These are phyloP conservation scores for Cupressus sempervirens DNA, from an alignment of 75 land plant genomes.

Conservation along the genomic window DNA sequence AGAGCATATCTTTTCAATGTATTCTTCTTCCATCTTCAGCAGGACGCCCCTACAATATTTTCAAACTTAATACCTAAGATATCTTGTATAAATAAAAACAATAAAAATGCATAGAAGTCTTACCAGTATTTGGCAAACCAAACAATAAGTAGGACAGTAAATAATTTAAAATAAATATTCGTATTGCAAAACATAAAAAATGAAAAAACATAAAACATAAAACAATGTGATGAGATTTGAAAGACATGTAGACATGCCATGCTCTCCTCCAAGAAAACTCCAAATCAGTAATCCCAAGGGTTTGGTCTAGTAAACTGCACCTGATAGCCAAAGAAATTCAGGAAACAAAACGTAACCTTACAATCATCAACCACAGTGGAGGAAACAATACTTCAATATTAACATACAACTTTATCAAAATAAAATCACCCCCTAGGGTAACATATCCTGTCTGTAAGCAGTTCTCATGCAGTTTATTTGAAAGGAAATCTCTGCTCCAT, in stretches of 20 bases:
- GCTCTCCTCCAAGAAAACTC: background rate
- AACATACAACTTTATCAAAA: background rate
- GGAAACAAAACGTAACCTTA: background rate
- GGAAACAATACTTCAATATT: background rate
- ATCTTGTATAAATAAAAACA: background rate
- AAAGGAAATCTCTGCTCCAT: background rate
- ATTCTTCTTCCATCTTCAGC: slow-evolving; percentile 92
- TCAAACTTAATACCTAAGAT: background rate
- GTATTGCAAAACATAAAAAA: background rate
- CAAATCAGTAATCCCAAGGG: background rate
- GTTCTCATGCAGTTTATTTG: background rate
- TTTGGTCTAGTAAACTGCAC: background rate
- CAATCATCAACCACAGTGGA: background rate
- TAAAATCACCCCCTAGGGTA: background rate
- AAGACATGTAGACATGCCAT: background rate
- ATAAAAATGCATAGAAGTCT: background rate
- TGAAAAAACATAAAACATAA: background rate
- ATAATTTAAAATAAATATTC: no score
- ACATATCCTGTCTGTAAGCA: background rate
- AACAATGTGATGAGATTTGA: background rate
- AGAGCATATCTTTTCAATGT: slow-evolving; percentile 68
- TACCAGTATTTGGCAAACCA: no score
- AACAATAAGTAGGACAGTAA: no score
- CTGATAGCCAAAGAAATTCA: background rate
- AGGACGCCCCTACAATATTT: slow-evolving; percentile 46